Percentiles rank a stretch among this genome's conserved stretches.
Conservation (phyloP, 1,139 yeast species). For the Magnusiomyces fungicola region DNA sequence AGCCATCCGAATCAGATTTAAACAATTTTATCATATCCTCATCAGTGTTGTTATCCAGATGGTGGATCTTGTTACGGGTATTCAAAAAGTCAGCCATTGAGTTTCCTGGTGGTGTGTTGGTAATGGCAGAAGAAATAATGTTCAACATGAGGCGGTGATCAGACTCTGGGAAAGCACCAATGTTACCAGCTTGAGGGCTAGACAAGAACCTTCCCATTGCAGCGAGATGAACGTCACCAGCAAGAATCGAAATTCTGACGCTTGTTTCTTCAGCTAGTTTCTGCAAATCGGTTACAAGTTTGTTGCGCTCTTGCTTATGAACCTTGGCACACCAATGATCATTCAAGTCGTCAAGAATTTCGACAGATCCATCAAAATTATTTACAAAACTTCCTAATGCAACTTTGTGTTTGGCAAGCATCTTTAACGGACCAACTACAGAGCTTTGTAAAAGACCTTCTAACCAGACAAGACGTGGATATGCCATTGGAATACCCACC, state of each 20-base stretch:
- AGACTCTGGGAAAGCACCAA: slow-evolving; percentile 42
- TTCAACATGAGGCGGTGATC: slow-evolving; percentile 79
- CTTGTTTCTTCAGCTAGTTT: slow-evolving; percentile 56
- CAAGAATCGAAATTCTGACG: slow-evolving; percentile 69
- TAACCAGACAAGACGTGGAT: slow-evolving; percentile 87
- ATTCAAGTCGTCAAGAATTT: slow-evolving; percentile 81
- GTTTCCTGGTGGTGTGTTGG: slow-evolving; percentile 88
- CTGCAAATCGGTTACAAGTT: slow-evolving; percentile 47
- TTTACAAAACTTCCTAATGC: slow-evolving; percentile 44
- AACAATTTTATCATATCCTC: slow-evolving; percentile 80
- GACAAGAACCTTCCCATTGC: slow-evolving; percentile 76
- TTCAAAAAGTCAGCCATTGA: slow-evolving; percentile 67
- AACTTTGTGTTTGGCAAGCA: slow-evolving; percentile 53
- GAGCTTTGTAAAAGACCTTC: slow-evolving; percentile 58
- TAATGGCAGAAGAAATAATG: slow-evolving; percentile 81
- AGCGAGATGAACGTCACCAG: slow-evolving; percentile 90
- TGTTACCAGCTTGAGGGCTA: slow-evolving; percentile 21
- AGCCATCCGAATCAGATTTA: slow-evolving; percentile 52
- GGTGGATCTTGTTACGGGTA: slow-evolving; percentile 62
- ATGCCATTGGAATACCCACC: slow-evolving; percentile 91
- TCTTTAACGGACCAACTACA: slow-evolving; percentile 56
- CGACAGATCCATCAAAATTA: slow-evolving; percentile 86
- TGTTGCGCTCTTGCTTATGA: slow-evolving; percentile 73
- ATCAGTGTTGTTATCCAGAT: slow-evolving; percentile 52
- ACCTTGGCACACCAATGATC: slow-evolving; percentile 93